Percentiles rank a stretch among this genome's conserved stretches.
Evolutionary conservation across 2,329 filamentous ascomycete species (phyloP).

Genomic region (Alternaria ventricosa): DNA sequence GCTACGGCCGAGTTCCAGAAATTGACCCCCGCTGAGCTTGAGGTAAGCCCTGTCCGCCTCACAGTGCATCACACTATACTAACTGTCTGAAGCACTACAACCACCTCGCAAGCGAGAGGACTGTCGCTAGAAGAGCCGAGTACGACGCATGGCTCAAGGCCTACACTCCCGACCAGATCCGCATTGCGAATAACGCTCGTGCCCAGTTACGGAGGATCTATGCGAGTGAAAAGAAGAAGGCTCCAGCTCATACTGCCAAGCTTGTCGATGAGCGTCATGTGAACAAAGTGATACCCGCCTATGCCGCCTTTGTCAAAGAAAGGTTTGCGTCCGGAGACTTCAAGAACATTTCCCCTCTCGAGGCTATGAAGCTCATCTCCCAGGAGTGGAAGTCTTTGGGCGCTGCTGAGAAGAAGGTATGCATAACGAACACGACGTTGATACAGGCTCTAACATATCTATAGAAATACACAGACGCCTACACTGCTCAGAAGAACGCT

Average conservation of each 20-base stretch:
- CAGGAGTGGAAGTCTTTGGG: slow-evolving; percentile 59
- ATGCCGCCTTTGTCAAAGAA: slow-evolving; percentile 54
- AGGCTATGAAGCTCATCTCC: slow-evolving; percentile 51
- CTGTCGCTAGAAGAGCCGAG: slow-evolving; percentile 51
- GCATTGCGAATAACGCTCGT: slow-evolving; percentile 65
- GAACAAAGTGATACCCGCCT: slow-evolving; percentile 49
- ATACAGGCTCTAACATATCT: slow-evolving; percentile 29
- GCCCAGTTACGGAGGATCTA: slow-evolving; percentile 35
- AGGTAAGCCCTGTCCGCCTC: slow-evolving; percentile 31
- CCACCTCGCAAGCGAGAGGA: slow-evolving; percentile 57
- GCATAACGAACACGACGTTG: neutral
- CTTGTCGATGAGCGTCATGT: slow-evolving; percentile 63
- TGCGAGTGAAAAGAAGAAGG: slow-evolving; percentile 9
- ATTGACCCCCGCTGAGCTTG: slow-evolving; percentile 43
- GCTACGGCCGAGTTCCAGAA: slow-evolving; percentile 28
- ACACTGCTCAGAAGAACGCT: slow-evolving; percentile 12
- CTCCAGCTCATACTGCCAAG: slow-evolving; percentile 12
- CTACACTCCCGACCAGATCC: slow-evolving; percentile 64
- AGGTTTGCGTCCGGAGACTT: slow-evolving; percentile 59
- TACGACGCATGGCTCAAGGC: slow-evolving; percentile 62
- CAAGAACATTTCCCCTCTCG: slow-evolving; percentile 51
- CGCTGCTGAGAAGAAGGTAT: slow-evolving; percentile 57
- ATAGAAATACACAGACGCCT: slow-evolving; percentile 42
- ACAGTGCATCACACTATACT: neutral
- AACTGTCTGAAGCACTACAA: slow-evolving; percentile 57